Percentiles rank a stretch among this genome's conserved stretches.
phyloP scores from a whole-genome alignment of 228 moss, liverwort and hornwort genomes.

The Sphagnum fallax region DNA sequence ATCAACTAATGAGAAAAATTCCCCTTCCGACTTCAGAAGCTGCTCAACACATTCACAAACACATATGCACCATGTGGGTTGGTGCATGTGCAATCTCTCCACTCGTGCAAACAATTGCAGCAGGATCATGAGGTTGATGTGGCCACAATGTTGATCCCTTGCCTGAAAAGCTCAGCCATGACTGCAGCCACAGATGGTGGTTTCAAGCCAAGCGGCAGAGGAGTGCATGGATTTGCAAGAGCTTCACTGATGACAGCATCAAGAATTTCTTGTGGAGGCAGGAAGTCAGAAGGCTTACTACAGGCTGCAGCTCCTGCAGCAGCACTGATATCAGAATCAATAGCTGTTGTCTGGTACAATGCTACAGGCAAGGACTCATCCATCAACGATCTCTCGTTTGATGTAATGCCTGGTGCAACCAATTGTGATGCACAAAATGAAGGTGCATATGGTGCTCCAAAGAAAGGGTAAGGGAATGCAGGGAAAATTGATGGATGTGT shows the following conservation, averaged over 20 bases:
- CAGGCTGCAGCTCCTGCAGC: constrained; percentile 97
- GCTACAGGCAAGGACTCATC: constrained; percentile 69
- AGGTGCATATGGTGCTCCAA: constrained; percentile 62
- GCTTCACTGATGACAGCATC: constrained; percentile 97
- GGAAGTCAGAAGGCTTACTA: constrained; percentile 88
- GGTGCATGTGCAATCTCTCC: too few relatives aligned
- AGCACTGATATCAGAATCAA: constrained; percentile 78
- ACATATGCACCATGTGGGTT: too few relatives aligned
- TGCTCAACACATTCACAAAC: too few relatives aligned
- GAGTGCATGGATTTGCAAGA: constrained; percentile 89
- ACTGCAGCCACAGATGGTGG: constrained; percentile 95
- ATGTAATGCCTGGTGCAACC: constrained; percentile 66
- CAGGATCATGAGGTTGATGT: constrained; percentile 41
- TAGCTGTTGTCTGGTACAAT: constrained; percentile 67
- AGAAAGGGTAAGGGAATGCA: constrained; percentile 60
- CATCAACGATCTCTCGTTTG: constrained; percentile 67
- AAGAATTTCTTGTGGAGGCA: constrained; percentile 87
- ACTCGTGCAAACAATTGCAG: not conserved
- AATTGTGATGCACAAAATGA: constrained; percentile 45
- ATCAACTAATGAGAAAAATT: too few relatives aligned
- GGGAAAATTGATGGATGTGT: constrained; percentile 46
- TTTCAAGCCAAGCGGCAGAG: constrained; percentile 83
- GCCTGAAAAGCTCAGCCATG: constrained; percentile 87
- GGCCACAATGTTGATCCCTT: constrained; percentile 93
- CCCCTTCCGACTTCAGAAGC: too few relatives aligned